These are phyloP conservation scores for Gossypium mustelinum DNA, from an alignment of 345 rosid genomes.

Conservation along the genomic window DNA sequence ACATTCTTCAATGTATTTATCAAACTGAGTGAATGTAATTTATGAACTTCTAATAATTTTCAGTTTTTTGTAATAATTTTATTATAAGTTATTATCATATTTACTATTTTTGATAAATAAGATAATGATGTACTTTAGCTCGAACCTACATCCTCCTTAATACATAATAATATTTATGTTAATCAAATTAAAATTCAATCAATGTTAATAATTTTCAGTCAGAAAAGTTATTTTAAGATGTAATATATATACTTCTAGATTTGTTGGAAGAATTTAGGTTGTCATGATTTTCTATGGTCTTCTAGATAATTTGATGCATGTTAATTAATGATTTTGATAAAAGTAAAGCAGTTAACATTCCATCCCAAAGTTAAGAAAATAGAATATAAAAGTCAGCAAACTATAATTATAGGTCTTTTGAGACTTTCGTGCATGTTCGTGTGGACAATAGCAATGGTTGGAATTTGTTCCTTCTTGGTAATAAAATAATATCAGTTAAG, in stretches of 20 bases:
- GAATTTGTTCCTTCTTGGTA: too few relatives aligned
- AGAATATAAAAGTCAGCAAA: background rate
- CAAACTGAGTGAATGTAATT: too few relatives aligned
- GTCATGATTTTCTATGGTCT: background rate
- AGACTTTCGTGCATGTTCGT: background rate
- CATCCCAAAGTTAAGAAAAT: background rate
- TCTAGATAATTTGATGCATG: slow-evolving; percentile 5
- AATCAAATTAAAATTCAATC: too few relatives aligned
- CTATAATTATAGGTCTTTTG: background rate
- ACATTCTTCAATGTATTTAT: too few relatives aligned
- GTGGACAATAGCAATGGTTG: background rate
- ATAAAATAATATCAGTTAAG: too few relatives aligned
- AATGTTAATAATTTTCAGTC: too few relatives aligned
- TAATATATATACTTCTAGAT: background rate
- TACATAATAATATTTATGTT: accelerated
- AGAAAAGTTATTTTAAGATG: too few relatives aligned
- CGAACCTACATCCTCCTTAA: accelerated
- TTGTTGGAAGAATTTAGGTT: background rate
- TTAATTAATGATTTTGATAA: background rate
- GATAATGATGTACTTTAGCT: accelerated
- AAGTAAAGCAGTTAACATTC: background rate
- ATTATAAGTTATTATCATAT: too few relatives aligned
- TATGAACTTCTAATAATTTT: too few relatives aligned
- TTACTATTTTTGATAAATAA: too few relatives aligned
- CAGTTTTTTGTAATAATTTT: too few relatives aligned